Evolutionary conservation across 345 rosid species (phyloP).

Genomic region (Citrus trifoliata): DNA sequence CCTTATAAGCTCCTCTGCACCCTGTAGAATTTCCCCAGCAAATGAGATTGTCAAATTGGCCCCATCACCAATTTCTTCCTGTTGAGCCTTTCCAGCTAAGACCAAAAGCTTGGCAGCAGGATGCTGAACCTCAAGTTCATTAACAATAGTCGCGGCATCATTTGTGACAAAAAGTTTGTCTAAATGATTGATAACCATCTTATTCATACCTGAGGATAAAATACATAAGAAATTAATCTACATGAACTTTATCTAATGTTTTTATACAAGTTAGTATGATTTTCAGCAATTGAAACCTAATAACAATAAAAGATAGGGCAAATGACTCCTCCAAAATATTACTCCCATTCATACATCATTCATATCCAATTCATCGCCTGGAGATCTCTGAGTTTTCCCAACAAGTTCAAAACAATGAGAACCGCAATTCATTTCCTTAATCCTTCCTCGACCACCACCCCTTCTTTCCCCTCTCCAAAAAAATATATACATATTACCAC

Average conservation of each 20-base stretch:
- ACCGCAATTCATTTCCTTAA: neutral
- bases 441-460: no score
- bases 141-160: slow-evolving; percentile 95
- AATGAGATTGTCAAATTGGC: slow-evolving; percentile 89
- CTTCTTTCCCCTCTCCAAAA: no score
- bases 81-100: slow-evolving; percentile 92
- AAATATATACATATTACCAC: neutral
- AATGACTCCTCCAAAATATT: neutral
- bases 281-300: neutral
- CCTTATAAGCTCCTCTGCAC: slow-evolving; percentile 93
- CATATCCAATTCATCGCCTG: neutral
- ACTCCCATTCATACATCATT: neutral
- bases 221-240: neutral
- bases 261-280: neutral
- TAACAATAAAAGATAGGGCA: neutral
- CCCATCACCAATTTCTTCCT: slow-evolving; percentile 98
- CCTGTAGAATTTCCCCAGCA: slow-evolving; percentile 92
- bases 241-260: neutral
- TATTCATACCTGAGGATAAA: slow-evolving; percentile 74
- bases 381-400: neutral
- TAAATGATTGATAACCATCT: slow-evolving; percentile 97
- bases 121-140: slow-evolving; percentile 96
- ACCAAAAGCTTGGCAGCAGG: slow-evolving; percentile 95
- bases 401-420: neutral
- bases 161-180: slow-evolving; percentile 90